Base-by-base conservation (phyloP, 805 yeast genomes). In the Yamadazyma sp. region DNA sequence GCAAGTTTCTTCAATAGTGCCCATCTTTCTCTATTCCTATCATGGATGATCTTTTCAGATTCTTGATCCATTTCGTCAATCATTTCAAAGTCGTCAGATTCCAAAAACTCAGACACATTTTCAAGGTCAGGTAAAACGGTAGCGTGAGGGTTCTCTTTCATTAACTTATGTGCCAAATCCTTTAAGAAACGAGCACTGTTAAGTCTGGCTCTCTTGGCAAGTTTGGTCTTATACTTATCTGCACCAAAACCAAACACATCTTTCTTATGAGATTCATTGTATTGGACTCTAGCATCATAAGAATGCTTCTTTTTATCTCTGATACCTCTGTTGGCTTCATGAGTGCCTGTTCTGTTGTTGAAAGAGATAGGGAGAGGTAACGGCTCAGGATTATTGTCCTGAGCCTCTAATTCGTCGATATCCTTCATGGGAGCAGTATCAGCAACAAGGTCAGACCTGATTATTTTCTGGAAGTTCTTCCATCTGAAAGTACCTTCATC, bases 231-330 rank as follows among this genome's bases (percentile, higher is more conserved):
- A 67, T 71, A 73, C 41, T 78, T 72, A 55, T 90, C 97, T 2
- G 59, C 52, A 10, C 96, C 96, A 13, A 67, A 64, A 3, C 97
- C 97, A 7, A 67, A 75, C 8, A 90, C 90, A 56, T 90, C 96
- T 10, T 67, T 66, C 41, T 68, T 65, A 57, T 90, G 96, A 9
- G 55, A 59, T n/a, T 64, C 64, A 50, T 74, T 84, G 23, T 80
- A 78, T 32, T 80, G 80, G 23, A 90, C 80, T 55, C 98, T 76
- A 0, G 90, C 74, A 58, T 91, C 98, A 1, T 81, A 72, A 6
- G 96, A 86, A 37, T 80, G 77, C 38, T 80, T 78, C 64, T 91
- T 91, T 53, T 77, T 78, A 42, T 89, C 96, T 40, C 95, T 67
- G 14, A 91, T 75, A 36, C 98, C 98, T 26, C 67, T 62, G 54